phyloP scores from a whole-genome alignment of 805 yeast species.

The Metschnikowia kunwiensis region DNA sequence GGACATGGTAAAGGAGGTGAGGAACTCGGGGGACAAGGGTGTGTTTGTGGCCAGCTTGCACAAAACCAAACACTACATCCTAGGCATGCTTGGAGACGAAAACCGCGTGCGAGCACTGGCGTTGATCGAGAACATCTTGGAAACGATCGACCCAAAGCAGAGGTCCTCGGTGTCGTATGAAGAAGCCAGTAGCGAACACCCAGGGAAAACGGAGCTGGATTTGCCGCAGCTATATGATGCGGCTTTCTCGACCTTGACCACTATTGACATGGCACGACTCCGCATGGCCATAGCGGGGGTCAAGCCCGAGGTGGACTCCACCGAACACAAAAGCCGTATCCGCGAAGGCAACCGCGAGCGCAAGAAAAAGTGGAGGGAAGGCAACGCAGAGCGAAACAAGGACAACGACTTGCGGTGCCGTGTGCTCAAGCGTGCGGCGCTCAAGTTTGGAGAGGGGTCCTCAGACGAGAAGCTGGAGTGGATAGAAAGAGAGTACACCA shows the following conservation, averaged over 20 bases:
- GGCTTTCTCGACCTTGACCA: constrained; percentile 25
- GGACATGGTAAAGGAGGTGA: constrained; percentile 12
- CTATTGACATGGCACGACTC: constrained; percentile 21
- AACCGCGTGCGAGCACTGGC: constrained; percentile 21
- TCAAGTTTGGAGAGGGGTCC: constrained; percentile 60
- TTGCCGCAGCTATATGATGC: constrained; percentile 16
- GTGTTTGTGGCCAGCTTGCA: constrained; percentile 29
- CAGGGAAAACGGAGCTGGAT: neutral
- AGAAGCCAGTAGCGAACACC: constrained; percentile 9
- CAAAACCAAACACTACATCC: constrained; percentile 33
- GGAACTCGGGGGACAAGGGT: constrained; percentile 19
- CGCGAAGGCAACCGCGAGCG: constrained; percentile 70
- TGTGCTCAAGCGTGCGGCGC: constrained; percentile 67
- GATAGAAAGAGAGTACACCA: constrained; percentile 71
- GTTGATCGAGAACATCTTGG: constrained; percentile 26
- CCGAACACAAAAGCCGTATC: constrained; percentile 52
- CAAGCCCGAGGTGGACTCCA: constrained; percentile 28
- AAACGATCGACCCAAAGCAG: constrained; percentile 1
- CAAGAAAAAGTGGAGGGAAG: constrained; percentile 81
- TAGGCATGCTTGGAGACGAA: constrained; percentile 11
- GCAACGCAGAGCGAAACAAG: constrained; percentile 74
- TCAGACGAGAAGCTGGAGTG: constrained; percentile 56
- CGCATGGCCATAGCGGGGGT: constrained; percentile 19
- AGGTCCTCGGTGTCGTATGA: neutral
- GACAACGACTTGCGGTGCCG: constrained; percentile 84